Conservation (phyloP, 164 flowering plant genomes). For the Litsea cubeba region DNA sequence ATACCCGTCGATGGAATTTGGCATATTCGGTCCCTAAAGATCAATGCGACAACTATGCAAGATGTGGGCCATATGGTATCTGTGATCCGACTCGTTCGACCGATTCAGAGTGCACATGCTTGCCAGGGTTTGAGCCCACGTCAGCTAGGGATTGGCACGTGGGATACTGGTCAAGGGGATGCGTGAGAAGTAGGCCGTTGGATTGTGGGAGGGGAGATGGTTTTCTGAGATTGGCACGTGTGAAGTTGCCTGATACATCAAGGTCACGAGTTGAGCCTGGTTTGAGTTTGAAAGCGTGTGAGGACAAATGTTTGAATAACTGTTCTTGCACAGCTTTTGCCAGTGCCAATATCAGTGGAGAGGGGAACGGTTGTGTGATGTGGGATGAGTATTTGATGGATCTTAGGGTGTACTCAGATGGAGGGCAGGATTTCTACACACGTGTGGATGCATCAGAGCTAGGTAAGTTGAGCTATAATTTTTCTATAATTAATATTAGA, state of each 20-base stretch:
- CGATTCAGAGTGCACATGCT: slow-evolving; percentile 16
- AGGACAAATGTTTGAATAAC: slow-evolving; percentile 13
- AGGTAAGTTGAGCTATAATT: slow-evolving; percentile 14
- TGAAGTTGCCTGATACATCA: slow-evolving; percentile 23
- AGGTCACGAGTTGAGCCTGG: neutral
- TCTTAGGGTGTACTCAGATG: slow-evolving; percentile 6
- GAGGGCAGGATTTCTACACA: slow-evolving; percentile 23
- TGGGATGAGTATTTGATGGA: slow-evolving; percentile 28
- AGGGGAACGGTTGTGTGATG: slow-evolving; percentile 23
- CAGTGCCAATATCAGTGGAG: slow-evolving; percentile 5
- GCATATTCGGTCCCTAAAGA: slow-evolving; percentile 16
- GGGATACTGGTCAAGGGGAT: slow-evolving; percentile 21
- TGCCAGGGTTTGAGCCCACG: slow-evolving; percentile 23
- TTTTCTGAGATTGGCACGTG: slow-evolving; percentile 9
- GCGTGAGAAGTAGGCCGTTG: slow-evolving; percentile 5
- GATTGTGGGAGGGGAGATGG: slow-evolving; percentile 26
- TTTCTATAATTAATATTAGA: no score
- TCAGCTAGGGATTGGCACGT: slow-evolving; percentile 9
- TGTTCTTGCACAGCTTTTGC: slow-evolving; percentile 28
- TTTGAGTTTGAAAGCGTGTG: slow-evolving; percentile 21
- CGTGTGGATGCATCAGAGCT: slow-evolving; percentile 25
- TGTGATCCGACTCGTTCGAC: slow-evolving; percentile 18
- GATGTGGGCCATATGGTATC: slow-evolving; percentile 29
- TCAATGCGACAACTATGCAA: slow-evolving; percentile 24
- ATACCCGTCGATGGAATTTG: neutral